phyloP scores from a whole-genome alignment of 1,284 basidiomycete species.

The Rhodotorula sp. region DNA sequence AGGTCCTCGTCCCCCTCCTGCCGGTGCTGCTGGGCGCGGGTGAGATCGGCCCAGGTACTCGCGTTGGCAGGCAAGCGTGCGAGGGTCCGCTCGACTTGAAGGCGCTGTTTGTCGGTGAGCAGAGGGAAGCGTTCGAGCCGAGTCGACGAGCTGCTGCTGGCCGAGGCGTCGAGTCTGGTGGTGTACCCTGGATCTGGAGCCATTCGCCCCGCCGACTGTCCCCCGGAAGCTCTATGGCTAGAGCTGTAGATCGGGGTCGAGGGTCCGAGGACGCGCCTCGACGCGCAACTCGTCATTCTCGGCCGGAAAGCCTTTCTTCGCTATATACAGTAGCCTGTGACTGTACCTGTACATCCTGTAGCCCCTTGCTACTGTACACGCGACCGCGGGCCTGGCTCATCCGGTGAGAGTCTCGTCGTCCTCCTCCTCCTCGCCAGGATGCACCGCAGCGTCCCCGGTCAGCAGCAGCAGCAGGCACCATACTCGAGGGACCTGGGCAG shows the following conservation, averaged over 20 bases:
- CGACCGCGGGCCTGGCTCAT: too few species aligned
- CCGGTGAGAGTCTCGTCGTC: background rate
- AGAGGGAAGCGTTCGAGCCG: conserved; percentile 15
- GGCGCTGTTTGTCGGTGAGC: conserved; percentile 3
- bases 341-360: too few species aligned
- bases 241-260: too few species aligned
- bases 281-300: too few species aligned
- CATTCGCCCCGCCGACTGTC: background rate
- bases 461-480: background rate
- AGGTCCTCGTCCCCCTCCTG: conserved; percentile 10
- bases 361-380: too few species aligned
- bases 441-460: background rate
- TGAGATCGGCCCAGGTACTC: conserved; percentile 15
- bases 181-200: background rate
- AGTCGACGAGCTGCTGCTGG: conserved; percentile 7
- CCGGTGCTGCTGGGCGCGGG: background rate
- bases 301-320: too few species aligned
- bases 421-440: background rate
- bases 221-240: too few species aligned
- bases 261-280: too few species aligned
- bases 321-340: too few species aligned
- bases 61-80: background rate
- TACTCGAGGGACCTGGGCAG: background rate
- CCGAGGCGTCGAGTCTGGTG: too few species aligned
- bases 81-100: conserved; percentile 17